Conservation (phyloP, 768 basidiomycete species). For the Trametes gibbosa region DNA sequence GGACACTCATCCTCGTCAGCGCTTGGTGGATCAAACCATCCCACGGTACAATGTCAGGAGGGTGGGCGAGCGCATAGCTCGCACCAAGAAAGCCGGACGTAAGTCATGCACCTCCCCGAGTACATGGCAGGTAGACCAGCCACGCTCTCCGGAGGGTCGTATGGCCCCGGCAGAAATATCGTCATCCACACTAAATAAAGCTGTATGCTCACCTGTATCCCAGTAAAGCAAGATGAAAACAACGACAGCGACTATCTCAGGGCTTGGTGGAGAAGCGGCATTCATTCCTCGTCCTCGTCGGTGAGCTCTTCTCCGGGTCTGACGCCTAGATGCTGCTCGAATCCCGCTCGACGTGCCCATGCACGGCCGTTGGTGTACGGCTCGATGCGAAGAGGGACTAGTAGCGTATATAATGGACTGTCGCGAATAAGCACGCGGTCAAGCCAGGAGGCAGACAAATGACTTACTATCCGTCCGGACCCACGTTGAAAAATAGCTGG, state of each 20-base stretch:
- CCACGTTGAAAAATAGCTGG: conserved; percentile 84
- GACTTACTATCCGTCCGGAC: conserved; percentile 76
- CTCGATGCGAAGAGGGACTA: conserved; percentile 75
- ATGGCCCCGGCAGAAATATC: conserved; percentile 81
- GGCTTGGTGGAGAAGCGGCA: not conserved
- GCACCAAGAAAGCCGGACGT: conserved; percentile 49
- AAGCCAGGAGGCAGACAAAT: not conserved
- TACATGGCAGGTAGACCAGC: conserved; percentile 10
- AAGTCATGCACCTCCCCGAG: conserved; percentile 57
- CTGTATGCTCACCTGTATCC: conserved; percentile 1
- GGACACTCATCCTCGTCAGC: no score
- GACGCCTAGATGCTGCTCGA: conserved; percentile 59
- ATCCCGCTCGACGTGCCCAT: conserved; percentile 73
- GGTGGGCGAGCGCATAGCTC: conserved; percentile 1
- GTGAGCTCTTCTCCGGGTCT: conserved; percentile 84
- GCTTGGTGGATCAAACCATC: not conserved
- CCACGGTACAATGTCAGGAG: not conserved
- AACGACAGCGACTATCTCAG: not conserved
- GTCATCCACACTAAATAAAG: conserved; percentile 37
- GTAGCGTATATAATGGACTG: conserved; percentile 75
- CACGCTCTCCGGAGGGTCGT: conserved; percentile 58
- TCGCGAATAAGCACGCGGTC: not conserved
- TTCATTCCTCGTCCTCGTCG: conserved; percentile 58
- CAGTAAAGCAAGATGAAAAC: not conserved
- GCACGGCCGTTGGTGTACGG: conserved; percentile 83